A percentile compares a stretch with the other conserved stretches of the same genome.
Evolutionary conservation across 345 rosid genomes (phyloP).

Genomic region (Psidium friedrichsthalianum): DNA sequence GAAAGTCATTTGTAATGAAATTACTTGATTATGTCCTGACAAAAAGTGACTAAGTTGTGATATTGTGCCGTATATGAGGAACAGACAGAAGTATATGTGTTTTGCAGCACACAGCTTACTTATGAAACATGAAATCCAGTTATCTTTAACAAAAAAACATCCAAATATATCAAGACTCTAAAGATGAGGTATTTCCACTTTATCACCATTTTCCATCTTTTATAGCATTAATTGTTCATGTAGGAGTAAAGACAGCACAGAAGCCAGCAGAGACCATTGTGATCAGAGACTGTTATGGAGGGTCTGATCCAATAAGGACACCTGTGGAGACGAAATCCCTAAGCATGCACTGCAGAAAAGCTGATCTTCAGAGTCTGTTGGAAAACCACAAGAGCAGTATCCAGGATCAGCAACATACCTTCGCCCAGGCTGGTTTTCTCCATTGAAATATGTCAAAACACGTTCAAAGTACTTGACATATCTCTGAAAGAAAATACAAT

Average conservation of each 20-base stretch:
- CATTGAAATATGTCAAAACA: conserved; percentile 39
- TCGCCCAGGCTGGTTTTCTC: conserved; percentile 64
- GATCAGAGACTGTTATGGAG: conserved; percentile 66
- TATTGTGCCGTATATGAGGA: neutral
- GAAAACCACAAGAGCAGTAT: neutral
- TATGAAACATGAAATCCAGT: neutral
- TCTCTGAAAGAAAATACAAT: conserved; percentile 31
- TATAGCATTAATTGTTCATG: neutral
- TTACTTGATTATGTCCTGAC: neutral
- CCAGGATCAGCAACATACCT: conserved; percentile 31
- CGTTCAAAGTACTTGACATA: conserved; percentile 78
- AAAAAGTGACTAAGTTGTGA: neutral
- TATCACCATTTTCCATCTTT: neutral
- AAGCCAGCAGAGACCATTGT: conserved; percentile 35
- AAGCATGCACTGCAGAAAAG: conserved; percentile 55
- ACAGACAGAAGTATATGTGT: neutral
- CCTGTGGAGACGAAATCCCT: conserved; percentile 82
- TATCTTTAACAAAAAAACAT: neutral
- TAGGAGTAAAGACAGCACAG: neutral
- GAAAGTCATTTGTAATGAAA: neutral
- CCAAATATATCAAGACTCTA: neutral
- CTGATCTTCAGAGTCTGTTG: neutral
- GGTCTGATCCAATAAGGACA: conserved; percentile 99
- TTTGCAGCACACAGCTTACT: neutral
- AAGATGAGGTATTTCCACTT: neutral